phyloP scores from a whole-genome alignment of 2,329 filamentous ascomycete genomes.

The Neopestalotiopsis clavispora region DNA sequence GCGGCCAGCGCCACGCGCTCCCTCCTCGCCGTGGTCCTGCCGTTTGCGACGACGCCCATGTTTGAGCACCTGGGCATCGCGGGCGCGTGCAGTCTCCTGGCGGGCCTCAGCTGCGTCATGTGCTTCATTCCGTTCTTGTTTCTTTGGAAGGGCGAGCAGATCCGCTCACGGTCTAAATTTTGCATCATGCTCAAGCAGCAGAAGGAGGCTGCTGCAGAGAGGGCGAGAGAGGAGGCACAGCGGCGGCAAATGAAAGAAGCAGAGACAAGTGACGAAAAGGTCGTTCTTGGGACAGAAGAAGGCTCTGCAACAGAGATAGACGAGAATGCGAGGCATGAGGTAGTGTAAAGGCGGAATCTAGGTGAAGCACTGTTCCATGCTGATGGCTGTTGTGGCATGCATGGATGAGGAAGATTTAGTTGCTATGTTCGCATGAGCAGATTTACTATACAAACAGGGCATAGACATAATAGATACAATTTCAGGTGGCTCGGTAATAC shows the following conservation, averaged over 20 bases:
- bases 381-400: not conserved
- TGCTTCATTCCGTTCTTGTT: conserved; percentile 57
- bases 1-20: conserved; percentile 55
- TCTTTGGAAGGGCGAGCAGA: conserved; percentile 57
- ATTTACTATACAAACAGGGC: too few relatives aligned
- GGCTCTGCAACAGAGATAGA: not conserved
- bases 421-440: too few relatives aligned
- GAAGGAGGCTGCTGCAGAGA: conserved; percentile 37
- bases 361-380: not conserved
- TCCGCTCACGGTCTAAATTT: conserved; percentile 63
- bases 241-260: not conserved
- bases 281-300: not conserved
- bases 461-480: too few relatives aligned
- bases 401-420: too few relatives aligned
- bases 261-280: not conserved
- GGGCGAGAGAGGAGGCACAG: not conserved
- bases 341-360: not conserved
- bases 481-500: too few relatives aligned
- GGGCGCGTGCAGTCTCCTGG: conserved; percentile 58
- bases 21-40: conserved; percentile 59
- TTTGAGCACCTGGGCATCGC: conserved; percentile 51
- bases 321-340: not conserved
- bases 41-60: conserved; percentile 58
- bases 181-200: conserved; percentile 62
- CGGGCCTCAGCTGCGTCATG: conserved; percentile 54